Evolutionary conservation across 129 eudicot genomes (phyloP).

Genomic region (Lactuca sativa): DNA sequence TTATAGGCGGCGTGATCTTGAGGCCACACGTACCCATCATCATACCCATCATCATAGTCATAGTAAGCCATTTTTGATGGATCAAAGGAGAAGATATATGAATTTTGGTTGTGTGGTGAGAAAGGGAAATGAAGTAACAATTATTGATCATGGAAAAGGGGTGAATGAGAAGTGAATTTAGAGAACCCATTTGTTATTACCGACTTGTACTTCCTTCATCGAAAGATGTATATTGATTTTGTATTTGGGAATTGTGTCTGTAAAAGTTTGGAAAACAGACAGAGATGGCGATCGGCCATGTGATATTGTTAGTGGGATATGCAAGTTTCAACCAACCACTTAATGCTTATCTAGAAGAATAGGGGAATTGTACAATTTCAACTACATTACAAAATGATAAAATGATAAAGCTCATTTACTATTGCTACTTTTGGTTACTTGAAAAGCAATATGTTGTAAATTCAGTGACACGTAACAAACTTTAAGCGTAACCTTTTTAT

Average conservation of each 20-base stretch:
- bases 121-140: not conserved
- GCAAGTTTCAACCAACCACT: slow-evolving; percentile 36
- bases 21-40: slow-evolving; percentile 46
- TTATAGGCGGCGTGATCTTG: slow-evolving; percentile 28
- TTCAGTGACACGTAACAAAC: not conserved
- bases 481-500: no score
- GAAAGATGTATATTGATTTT: not conserved
- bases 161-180: not conserved
- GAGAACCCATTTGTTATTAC: not conserved
- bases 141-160: not conserved
- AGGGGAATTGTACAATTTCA: not conserved
- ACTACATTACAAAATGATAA: not conserved
- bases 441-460: not conserved
- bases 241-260: not conserved
- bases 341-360: slow-evolving; percentile 38
- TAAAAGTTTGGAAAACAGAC: slow-evolving; percentile 5
- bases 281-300: slow-evolving; percentile 20
- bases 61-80: slow-evolving; percentile 45
- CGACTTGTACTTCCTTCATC: not conserved
- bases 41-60: not conserved
- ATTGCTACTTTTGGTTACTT: no score
- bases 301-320: slow-evolving; percentile 13
- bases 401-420: not conserved
- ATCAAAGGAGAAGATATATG: not conserved
- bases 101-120: slow-evolving; percentile 9